Evolutionary conservation across 345 rosid genomes (phyloP).

Genomic region (Populus alba): DNA sequence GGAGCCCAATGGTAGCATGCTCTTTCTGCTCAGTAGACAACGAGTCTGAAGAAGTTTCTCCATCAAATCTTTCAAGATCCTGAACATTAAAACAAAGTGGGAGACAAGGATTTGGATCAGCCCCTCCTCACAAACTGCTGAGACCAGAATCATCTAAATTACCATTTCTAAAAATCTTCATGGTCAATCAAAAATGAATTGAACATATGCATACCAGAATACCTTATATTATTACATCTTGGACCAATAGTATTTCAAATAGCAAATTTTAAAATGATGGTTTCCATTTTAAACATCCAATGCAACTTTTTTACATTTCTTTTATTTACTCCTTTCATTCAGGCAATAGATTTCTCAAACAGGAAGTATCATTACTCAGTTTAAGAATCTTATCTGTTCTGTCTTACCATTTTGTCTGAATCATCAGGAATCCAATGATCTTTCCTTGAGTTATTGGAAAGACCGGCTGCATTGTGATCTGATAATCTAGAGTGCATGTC

Average conservation of each 20-base stretch:
- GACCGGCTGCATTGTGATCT: conserved; percentile 47
- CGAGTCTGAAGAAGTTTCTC: conserved; percentile 41
- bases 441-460: conserved; percentile 44
- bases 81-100: conserved; percentile 29
- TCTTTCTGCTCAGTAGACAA: conserved; percentile 59
- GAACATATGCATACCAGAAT: background rate
- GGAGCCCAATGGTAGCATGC: conserved; percentile 30
- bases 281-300: background rate
- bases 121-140: background rate
- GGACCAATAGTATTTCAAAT: background rate
- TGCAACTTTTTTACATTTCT: background rate
- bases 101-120: background rate
- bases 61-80: conserved; percentile 59
- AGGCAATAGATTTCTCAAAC: conserved; percentile 1
- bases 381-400: background rate
- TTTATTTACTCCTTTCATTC: background rate
- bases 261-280: background rate
- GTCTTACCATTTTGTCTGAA: conserved; percentile 66
- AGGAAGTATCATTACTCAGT: background rate
- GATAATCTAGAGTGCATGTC: conserved; percentile 74
- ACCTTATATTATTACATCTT: background rate
- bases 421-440: conserved; percentile 54
- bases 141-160: background rate
- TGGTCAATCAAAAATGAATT: background rate
- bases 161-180: background rate